Conservation (phyloP, 345 rosid species). For the Alliaria petiolata region DNA sequence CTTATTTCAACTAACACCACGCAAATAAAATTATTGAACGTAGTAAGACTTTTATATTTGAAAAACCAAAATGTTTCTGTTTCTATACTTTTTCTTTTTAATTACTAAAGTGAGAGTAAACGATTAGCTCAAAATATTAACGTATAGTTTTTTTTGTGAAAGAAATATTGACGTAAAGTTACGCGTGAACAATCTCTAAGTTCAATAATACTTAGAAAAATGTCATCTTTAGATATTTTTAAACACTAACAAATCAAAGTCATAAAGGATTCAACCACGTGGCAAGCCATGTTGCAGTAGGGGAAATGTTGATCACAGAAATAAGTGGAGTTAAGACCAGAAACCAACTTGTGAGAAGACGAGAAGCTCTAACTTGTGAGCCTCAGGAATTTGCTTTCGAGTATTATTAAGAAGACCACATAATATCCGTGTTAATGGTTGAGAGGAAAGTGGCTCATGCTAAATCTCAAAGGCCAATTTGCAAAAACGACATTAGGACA, state of each 20-base stretch:
- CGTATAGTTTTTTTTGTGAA: too few species aligned
- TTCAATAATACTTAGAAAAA: neutral
- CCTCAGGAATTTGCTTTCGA: constrained; percentile 12
- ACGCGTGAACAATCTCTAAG: neutral
- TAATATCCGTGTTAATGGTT: constrained; percentile 28
- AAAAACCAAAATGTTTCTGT: neutral
- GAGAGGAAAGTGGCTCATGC: constrained; percentile 16
- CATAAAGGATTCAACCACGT: neutral
- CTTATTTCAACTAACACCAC: too few species aligned
- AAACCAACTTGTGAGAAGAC: constrained; percentile 14
- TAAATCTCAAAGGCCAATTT: constrained; percentile 20
- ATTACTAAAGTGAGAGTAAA: neutral
- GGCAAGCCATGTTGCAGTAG: neutral
- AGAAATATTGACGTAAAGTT: too few species aligned
- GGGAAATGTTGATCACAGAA: constrained; percentile 8
- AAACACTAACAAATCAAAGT: neutral
- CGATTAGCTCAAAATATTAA: too few species aligned
- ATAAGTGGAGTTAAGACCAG: neutral
- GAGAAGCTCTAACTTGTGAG: constrained; percentile 13
- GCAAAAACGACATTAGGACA: neutral
- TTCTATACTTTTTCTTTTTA: too few species aligned
- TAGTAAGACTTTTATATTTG: too few species aligned
- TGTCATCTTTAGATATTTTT: neutral
- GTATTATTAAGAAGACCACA: constrained; percentile 16
- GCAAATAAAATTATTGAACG: too few species aligned